Base-by-base conservation (phyloP, 768 basidiomycete genomes). In the Leucosporidium scottii region DNA sequence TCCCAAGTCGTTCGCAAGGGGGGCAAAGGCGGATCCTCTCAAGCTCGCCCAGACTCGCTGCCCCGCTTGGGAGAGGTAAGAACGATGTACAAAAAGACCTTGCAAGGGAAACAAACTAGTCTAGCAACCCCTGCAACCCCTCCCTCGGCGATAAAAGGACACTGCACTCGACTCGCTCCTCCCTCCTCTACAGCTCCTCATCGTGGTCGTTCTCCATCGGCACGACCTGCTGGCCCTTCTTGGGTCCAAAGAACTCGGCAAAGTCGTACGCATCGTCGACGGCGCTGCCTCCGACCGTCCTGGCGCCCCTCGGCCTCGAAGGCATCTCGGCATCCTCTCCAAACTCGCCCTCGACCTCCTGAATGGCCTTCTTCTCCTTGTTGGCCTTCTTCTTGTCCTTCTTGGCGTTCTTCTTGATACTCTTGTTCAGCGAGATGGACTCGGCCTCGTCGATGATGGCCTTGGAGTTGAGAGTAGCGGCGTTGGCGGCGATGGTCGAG, bases 301-400 rank as follows among this genome's bases (percentile, higher is more conserved):
- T 59, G 6, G 63, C 67, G 53, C 25, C 47, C 48, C 63, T 17
- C 49, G 64, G 68, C 68, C 36, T 59, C 34, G 53, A 55, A 25
- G 67, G 68, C 27, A 66, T 27, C 6, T 72, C 66, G 25, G 28
- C 73, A 56, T 73, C 71, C 23, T 64, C 64, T 36, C 69, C 74
- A 69, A 65, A 65, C 67, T 69, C 68, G 10, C 59, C 49, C 61
- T 59, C 61, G 31, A 65, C 71, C 27, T 47, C 31, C n/a, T n/a
- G 13, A n/a, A 68, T 61, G 4, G 56, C 67, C 36, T 28, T 28
- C 39, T 55, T 31, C 25, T 21, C 57, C 61, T 75, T 73, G 18
- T 36, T 56, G 27, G 61, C 57, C 62, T 69, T 68, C 74, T 75
- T 75, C 70, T 76, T 76, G 49, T 61, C 71, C 71, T 75, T 75